Conservation (phyloP, 805 yeast species). For the Metschnikowia aberdeeniae region DNA sequence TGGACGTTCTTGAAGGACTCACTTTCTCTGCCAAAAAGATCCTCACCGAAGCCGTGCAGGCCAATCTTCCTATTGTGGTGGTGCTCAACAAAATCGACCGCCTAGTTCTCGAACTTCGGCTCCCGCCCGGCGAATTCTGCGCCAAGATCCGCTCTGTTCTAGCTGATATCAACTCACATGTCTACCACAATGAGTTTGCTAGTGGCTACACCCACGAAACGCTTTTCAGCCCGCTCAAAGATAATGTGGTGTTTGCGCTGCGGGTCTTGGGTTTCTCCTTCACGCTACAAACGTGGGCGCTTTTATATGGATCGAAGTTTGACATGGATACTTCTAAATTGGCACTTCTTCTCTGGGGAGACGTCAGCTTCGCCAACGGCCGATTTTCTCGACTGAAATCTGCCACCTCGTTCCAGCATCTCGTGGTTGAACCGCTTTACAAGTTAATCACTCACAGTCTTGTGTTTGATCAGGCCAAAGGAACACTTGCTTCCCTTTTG, state of each 20-base stretch:
- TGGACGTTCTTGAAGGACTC: slow-evolving; percentile 87
- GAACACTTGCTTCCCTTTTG: slow-evolving; percentile 41
- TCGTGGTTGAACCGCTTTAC: slow-evolving; percentile 76
- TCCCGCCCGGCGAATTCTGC: slow-evolving; percentile 73
- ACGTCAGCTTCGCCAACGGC: slow-evolving; percentile 49
- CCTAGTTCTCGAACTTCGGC: slow-evolving; percentile 69
- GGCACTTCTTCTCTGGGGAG: slow-evolving; percentile 72
- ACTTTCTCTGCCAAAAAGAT: slow-evolving; percentile 49
- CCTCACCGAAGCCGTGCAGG: slow-evolving; percentile 48
- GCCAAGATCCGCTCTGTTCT: slow-evolving; percentile 59
- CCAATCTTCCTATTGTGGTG: slow-evolving; percentile 51
- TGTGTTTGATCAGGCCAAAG: slow-evolving; percentile 41
- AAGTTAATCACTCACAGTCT: slow-evolving; percentile 63
- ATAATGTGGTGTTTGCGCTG: slow-evolving; percentile 76
- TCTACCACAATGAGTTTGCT: slow-evolving; percentile 32
- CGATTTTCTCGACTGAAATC: slow-evolving; percentile 39
- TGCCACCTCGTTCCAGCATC: slow-evolving; percentile 51
- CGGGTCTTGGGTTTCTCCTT: slow-evolving; percentile 60
- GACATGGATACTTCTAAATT: slow-evolving; percentile 35
- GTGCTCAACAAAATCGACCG: slow-evolving; percentile 83
- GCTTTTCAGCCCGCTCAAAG: slow-evolving; percentile 53
- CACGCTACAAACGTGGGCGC: slow-evolving; percentile 61
- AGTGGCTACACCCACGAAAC: slow-evolving; percentile 24
- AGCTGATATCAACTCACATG: slow-evolving; percentile 58
- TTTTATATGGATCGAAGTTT: slow-evolving; percentile 35